A percentile compares a stretch with the other conserved stretches of the same genome.
Evolutionary conservation across 371 early-diverging fungal genomes (phyloP).

Genomic region (Syncephalastrum racemosum): DNA sequence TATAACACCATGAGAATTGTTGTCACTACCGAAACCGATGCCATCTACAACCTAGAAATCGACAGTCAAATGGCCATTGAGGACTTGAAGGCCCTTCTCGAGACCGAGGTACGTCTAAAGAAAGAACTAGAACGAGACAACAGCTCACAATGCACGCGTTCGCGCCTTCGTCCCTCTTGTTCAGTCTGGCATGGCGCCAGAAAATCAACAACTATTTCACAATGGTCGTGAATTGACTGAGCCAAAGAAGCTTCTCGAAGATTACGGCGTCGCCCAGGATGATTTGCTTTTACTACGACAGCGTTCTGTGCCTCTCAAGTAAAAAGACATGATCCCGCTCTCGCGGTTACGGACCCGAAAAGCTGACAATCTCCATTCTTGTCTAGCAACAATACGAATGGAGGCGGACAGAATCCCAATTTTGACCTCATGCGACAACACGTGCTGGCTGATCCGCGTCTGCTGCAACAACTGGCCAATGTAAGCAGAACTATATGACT

Average conservation of each 20-base stretch:
- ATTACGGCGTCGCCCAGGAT: slow-evolving; percentile 68
- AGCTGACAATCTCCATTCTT: background rate
- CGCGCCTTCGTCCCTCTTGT: background rate
- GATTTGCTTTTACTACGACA: slow-evolving; percentile 71
- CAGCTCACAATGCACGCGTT: too few relatives aligned
- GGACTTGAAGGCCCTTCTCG: slow-evolving; percentile 80
- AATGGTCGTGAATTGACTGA: slow-evolving; percentile 65
- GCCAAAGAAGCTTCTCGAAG: slow-evolving; percentile 61
- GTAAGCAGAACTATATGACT: too few relatives aligned
- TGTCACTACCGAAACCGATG: slow-evolving; percentile 64
- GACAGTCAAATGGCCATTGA: slow-evolving; percentile 80
- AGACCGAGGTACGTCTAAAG: slow-evolving; percentile 65
- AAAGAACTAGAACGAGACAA: background rate
- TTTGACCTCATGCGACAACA: slow-evolving; percentile 79
- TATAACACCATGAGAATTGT: slow-evolving; percentile 53
- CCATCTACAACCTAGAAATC: slow-evolving; percentile 71
- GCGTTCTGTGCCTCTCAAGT: slow-evolving; percentile 3
- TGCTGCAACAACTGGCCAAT: slow-evolving; percentile 63
- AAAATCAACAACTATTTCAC: slow-evolving; percentile 47
- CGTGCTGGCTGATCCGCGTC: slow-evolving; percentile 65
- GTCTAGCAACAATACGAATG: background rate
- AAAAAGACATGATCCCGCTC: too few relatives aligned
- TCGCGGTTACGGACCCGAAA: background rate
- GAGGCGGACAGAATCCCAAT: slow-evolving; percentile 26
- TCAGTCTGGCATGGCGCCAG: slow-evolving; percentile 60